Conservation (phyloP, 768 basidiomycete species). For the Macrolepiota fuliginosa region DNA sequence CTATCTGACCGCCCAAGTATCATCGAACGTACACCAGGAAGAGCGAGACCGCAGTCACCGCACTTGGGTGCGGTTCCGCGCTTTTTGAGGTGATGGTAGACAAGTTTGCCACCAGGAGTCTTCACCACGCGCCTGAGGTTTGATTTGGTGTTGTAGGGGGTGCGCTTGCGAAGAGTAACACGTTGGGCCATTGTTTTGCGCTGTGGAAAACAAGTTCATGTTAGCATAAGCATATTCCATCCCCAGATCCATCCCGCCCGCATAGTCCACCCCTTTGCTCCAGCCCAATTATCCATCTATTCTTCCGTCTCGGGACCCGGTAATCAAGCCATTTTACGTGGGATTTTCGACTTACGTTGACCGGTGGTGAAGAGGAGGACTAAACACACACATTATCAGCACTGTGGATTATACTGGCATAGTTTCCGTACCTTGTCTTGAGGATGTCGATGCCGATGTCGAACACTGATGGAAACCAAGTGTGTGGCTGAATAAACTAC, state of each 20-base stretch:
- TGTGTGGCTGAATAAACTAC: conserved; percentile 38
- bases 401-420: conserved; percentile 14
- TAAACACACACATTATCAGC: conserved; percentile 14
- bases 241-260: background rate
- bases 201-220: conserved; percentile 17
- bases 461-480: conserved; percentile 23
- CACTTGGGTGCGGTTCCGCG: conserved; percentile 89
- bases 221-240: conserved; percentile 6
- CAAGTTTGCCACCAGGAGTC: conserved; percentile 97
- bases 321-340: conserved; percentile 6
- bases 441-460: conserved; percentile 56
- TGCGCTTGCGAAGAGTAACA: conserved; percentile 98
- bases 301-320: conserved; percentile 8
- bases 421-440: conserved; percentile 57
- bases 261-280: background rate
- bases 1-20: background rate
- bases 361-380: conserved; percentile 16
- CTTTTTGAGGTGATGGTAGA: conserved; percentile 98
- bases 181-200: conserved; percentile 88
- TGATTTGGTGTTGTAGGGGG: conserved; percentile 97
- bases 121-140: conserved; percentile 94
- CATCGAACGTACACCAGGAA: conserved; percentile 78
- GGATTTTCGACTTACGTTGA: conserved; percentile 34
- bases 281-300: background rate
- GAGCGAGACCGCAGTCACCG: conserved; percentile 94